phyloP scores from a whole-genome alignment of 139 green algal genomes.

The Chlamydomonas sphaeroides region DNA sequence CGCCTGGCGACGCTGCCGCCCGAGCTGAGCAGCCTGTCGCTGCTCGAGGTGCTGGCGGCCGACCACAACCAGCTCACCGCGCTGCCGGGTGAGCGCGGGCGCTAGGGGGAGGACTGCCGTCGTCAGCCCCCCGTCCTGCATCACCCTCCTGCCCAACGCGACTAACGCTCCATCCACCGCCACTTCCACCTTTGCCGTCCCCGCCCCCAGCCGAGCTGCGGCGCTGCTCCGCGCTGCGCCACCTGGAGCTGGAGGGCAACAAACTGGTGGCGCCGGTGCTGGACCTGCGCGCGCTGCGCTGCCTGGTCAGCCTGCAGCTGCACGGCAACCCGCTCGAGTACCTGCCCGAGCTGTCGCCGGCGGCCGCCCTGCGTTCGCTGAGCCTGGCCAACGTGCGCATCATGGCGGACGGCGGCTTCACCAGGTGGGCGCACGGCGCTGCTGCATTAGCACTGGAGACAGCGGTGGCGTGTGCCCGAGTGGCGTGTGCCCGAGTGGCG shows the following conservation, averaged over 20 bases:
- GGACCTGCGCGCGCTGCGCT: conserved; percentile 65
- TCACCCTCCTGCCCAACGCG: too few relatives aligned
- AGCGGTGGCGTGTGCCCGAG: too few relatives aligned
- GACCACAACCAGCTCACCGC: conserved; percentile 86
- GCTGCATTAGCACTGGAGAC: too few relatives aligned
- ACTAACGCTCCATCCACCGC: too few relatives aligned
- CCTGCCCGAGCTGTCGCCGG: conserved; percentile 90
- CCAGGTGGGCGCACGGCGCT: conserved; percentile 59
- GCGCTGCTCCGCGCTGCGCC: conserved; percentile 70
- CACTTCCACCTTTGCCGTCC: too few relatives aligned
- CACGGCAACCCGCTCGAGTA: conserved; percentile 94
- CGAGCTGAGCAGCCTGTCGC: conserved; percentile 45
- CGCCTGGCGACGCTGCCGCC: conserved; percentile 56
- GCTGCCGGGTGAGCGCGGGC: conserved; percentile 72
- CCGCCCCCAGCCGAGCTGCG: conserved; percentile 76
- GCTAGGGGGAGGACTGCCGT: too few relatives aligned
- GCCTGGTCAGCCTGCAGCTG: conserved; percentile 63
- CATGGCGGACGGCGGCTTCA: conserved; percentile 51
- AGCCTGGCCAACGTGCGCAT: conserved; percentile 81
- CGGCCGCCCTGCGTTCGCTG: conserved; percentile 75
- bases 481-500: too few relatives aligned
- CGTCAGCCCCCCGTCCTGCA: too few relatives aligned
- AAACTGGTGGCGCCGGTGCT: conserved; percentile 78
- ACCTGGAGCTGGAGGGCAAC: conserved; percentile 92
- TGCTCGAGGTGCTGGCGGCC: conserved; percentile 64